Conservation (phyloP, 2,329 filamentous ascomycete species). For the Apiospora malaysiana region DNA sequence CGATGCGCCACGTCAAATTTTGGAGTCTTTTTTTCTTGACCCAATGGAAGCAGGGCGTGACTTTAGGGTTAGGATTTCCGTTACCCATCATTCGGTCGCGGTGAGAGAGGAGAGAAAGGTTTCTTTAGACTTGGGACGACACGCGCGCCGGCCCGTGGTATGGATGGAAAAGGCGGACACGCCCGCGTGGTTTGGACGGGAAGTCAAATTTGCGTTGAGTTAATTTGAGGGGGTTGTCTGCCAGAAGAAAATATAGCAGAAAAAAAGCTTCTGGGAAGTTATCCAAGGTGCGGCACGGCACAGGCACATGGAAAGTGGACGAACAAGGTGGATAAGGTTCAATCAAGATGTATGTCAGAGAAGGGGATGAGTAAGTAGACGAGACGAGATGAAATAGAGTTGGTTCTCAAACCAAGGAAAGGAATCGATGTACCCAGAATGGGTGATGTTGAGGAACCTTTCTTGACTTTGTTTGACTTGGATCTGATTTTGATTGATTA, state of each 20-base stretch:
- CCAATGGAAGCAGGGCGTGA: no score
- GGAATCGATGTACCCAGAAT: no score
- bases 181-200: not conserved
- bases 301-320: not conserved
- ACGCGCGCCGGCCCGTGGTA: not conserved
- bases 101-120: not conserved
- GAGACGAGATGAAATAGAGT: not conserved
- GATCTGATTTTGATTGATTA: no score
- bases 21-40: not conserved
- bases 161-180: no score
- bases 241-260: no score
- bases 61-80: not conserved
- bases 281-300: not conserved
- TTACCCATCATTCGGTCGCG: not conserved
- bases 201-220: not conserved
- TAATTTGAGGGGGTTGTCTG: no score
- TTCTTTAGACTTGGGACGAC: not conserved
- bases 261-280: not conserved
- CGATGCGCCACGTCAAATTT: not conserved
- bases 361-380: not conserved
- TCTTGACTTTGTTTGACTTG: no score
- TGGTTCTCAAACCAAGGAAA: no score
- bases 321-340: not conserved
- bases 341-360: not conserved
- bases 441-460: no score